Evolutionary conservation across 148 eudicot genomes (phyloP), one percentile per base, ranked within the genome.

Genomic region (Nepenthes mirabilis): DNA sequence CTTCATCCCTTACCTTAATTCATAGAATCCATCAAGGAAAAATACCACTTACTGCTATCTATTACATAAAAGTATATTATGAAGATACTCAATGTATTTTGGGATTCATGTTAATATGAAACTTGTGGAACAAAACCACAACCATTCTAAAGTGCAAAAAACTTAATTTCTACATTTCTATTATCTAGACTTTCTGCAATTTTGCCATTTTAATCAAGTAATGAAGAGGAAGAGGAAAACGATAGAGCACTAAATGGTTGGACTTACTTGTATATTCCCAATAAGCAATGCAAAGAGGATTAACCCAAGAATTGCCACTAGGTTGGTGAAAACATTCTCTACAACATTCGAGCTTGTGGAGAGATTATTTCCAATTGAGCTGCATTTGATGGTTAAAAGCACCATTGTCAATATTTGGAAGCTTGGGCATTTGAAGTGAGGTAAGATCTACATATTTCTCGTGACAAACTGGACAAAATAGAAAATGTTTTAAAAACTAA

Each of bases 241-340:
- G 14, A n/a, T 9, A 36, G 33, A 32, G 59, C n/a, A 58, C 10
- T 6, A n/a, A 49, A 36, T 9, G 45, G 36, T 2, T 8, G 36
- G n/a, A 62, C 80, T 76, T 64, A 84, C 90, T 74, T 75, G 81
- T 70, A 79, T 71, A 52, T 82, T 84, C 14, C 84, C 84, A 4
- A 84, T 64, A 11, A 84, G 84, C 37, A 69, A 72, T 13, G 80
- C 75, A 58, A 82, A 75, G 8, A 82, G 77, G 57, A 84, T 68
- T 12, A 84, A 36, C 2, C 86, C 87, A 12, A 73, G 58, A 11
- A 65, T 48, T 3, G 82, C 82, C 37, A 82, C 54, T 0, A 82
- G 34, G 55, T 73, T 75, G 52, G 80, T 75, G 37, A 79, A 84
- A 36, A 72, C 37, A 53, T 72, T 84, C 63, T 84, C 90, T 33